Percentiles rank a stretch among this genome's conserved stretches.
Evolutionary conservation across 306 rosid species (phyloP).

Genomic region (Casuarina equisetifolia): DNA sequence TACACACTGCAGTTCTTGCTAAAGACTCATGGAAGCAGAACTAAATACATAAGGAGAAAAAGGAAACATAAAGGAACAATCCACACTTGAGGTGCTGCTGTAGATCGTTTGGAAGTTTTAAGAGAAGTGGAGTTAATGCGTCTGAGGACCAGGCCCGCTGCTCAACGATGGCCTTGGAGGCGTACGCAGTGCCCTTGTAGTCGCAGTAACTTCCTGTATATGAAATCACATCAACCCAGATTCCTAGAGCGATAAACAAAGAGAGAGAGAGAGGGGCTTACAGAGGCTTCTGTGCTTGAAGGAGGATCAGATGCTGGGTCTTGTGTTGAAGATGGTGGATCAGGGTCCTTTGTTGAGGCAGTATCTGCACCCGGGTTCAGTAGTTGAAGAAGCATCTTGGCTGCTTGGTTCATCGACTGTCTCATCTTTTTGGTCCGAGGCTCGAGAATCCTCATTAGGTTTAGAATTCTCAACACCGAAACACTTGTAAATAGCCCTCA

Average conservation of each 20-base stretch:
- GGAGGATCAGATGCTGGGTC: constrained; percentile 14
- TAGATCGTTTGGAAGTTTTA: neutral
- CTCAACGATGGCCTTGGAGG: constrained; percentile 8
- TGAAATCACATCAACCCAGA: neutral
- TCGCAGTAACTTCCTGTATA: constrained; percentile 12
- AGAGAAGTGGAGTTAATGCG: neutral
- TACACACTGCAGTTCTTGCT: neutral
- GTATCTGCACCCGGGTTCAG: neutral
- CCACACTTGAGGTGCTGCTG: neutral
- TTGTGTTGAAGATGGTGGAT: constrained; percentile 3
- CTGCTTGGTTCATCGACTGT: neutral
- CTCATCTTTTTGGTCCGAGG: neutral
- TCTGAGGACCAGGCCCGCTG: constrained; percentile 14
- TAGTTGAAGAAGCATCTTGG: neutral
- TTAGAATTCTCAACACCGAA: constrained; percentile 30
- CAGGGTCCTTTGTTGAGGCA: constrained; percentile 1
- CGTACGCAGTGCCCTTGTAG: neutral
- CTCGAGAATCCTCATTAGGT: neutral
- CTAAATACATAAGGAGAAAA: neutral
- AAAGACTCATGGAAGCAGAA: neutral
- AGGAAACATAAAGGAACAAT: neutral
- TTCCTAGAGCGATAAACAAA: neutral
- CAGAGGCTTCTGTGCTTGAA: constrained; percentile 8
- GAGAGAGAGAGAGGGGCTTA: constrained; percentile 6
- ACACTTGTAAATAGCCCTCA: constrained; percentile 33